phyloP scores from a whole-genome alignment of 75 land plant genomes.

The Sequoiadendron giganteum region DNA sequence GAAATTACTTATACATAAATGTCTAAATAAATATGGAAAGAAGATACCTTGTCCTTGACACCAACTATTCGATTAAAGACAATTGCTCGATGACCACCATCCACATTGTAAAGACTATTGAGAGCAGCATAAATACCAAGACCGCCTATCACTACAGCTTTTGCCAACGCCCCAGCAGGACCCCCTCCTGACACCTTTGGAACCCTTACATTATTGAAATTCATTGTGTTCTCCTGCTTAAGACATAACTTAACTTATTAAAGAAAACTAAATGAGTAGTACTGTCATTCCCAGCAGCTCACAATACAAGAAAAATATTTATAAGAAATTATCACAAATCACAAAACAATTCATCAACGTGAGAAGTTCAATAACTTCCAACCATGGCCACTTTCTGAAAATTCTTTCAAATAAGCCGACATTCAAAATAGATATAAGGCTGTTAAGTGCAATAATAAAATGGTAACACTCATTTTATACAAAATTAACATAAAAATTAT shows the following conservation, averaged over 20 bases:
- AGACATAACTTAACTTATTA: not conserved
- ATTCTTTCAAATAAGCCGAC: not conserved
- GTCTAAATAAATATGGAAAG: not conserved
- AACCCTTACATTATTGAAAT: constrained; percentile 55
- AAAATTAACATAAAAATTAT: not conserved
- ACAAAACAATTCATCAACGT: not conserved
- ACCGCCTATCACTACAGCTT: constrained; percentile 60
- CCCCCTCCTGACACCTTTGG: constrained; percentile 67
- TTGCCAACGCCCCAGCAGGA: constrained; percentile 52
- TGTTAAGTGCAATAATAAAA: not conserved
- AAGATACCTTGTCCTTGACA: constrained; percentile 70
- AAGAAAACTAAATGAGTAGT: not conserved
- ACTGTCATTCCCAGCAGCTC: not conserved
- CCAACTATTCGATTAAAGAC: constrained; percentile 85
- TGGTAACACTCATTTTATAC: not conserved
- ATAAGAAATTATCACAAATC: not conserved
- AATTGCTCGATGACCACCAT: constrained; percentile 93
- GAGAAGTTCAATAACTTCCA: not conserved
- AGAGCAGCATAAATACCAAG: constrained; percentile 61
- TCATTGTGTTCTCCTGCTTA: constrained; percentile 29
- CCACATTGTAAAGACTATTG: constrained; percentile 91
- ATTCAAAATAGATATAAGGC: not conserved
- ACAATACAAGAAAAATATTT: not conserved
- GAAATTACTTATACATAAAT: not conserved
- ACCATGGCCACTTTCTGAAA: not conserved